These are phyloP conservation scores for Fusarium buharicum DNA, from an alignment of 2,329 filamentous ascomycete species.

Conservation along the genomic window DNA sequence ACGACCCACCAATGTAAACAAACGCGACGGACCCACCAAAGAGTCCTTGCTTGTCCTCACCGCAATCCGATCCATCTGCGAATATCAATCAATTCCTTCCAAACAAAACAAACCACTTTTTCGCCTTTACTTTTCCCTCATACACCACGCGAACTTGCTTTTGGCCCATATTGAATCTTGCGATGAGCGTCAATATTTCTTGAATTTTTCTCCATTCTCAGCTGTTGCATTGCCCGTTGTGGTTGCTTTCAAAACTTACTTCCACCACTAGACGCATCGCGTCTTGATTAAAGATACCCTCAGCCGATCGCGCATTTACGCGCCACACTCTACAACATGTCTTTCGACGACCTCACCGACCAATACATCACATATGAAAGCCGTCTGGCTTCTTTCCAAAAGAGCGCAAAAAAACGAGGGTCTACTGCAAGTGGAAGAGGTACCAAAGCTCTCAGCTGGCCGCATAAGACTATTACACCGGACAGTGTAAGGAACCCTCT, in stretches of 20 bases:
- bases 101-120: conserved; percentile 32
- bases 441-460: conserved; percentile 75
- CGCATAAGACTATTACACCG: conserved; percentile 64
- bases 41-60: conserved; percentile 19
- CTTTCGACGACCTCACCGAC: conserved; percentile 54
- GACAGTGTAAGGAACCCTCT: conserved; percentile 44
- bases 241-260: conserved; percentile 9
- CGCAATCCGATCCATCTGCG: conserved; percentile 16
- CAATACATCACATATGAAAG: conserved; percentile 73
- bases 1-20: conserved; percentile 49
- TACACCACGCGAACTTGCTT: conserved; percentile 14
- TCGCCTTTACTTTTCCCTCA: conserved; percentile 4
- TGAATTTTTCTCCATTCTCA: conserved; percentile 19
- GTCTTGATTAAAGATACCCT: conserved; percentile 28
- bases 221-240: conserved; percentile 10
- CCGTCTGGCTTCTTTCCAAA: conserved; percentile 83
- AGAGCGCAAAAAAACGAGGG: conserved; percentile 72
- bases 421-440: conserved; percentile 68
- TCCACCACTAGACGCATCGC: conserved; percentile 32
- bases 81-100: conserved; percentile 34
- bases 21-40: conserved; percentile 46
- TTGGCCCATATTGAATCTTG: conserved; percentile 19
- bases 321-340: conserved; percentile 45
- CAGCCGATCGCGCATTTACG: conserved; percentile 34
- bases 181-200: conserved; percentile 34